Base-by-base conservation (phyloP, 352 stramenopile species). In the Globisporangium heterothallicum region DNA sequence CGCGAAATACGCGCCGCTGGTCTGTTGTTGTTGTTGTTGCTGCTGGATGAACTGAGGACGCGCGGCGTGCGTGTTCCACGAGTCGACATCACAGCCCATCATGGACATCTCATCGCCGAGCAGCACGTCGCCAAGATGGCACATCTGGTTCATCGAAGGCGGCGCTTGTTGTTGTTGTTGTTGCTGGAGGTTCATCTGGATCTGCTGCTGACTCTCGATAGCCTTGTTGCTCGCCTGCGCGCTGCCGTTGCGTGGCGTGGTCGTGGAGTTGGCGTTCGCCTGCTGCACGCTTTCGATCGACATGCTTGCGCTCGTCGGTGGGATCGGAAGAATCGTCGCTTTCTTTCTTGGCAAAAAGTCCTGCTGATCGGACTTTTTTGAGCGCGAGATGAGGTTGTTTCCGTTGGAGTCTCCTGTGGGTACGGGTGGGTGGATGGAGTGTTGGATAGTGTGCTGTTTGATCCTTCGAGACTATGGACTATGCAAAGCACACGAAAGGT, bases 81-180 rank as follows among this genome's bases (percentile, higher is more conserved):
- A 57, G 45, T 83, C 72, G 24, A 85, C 72, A 40, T 89, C 75
- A 36, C 72, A 68, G 56, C 70, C 70, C 70, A 90, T 85, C 64
- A 88, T 82, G 32, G 60, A 62, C 53, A 88, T 84, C 26, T 77
- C 67, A 32, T 85, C 74, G 29, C 63, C 68, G 0, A 90, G 70
- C 29, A 90, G 61, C 54, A 78, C 71, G 58, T 90, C 74, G 32
- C 65, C 59, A 42, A 54, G 35, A 12, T 49, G 46, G 27, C 56
- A 52, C 49, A 65, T 70, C 34, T 59, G 46, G 46, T 10, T 61
- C 34, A 59, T 63, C 6, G 48, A n/a, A n/a, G n/a, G n/a, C n/a
- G n/a, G 47, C 43, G 61, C 63, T 13, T 65, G 65, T 32, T 60
- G 35, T 45, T 70, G 61, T 22, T 56, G 46, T 16, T 54, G 43